Conservation (phyloP, 345 rosid species). For the Fremontodendron californicum region DNA sequence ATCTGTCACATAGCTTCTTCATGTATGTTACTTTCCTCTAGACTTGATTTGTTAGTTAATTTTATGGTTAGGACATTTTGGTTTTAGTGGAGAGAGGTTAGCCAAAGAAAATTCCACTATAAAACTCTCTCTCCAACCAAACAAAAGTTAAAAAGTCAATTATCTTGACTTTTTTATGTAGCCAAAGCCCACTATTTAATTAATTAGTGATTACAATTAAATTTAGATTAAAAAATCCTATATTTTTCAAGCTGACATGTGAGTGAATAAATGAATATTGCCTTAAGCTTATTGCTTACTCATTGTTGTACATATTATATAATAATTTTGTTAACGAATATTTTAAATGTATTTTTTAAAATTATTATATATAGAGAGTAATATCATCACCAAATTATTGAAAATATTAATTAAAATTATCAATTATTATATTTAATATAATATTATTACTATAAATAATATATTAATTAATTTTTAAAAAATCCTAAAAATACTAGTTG, state of each 20-base stretch:
- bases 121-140: conserved; percentile 10
- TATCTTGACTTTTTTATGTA: conserved; percentile 16
- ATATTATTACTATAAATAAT: too few relatives aligned
- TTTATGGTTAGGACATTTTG: conserved; percentile 28
- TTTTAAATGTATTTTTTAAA: too few relatives aligned
- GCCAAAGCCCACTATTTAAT: conserved; percentile 4
- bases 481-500: too few relatives aligned
- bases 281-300: neutral
- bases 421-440: too few relatives aligned
- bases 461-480: too few relatives aligned
- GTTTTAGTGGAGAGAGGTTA: conserved; percentile 4
- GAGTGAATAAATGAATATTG: neutral
- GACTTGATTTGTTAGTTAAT: conserved; percentile 19
- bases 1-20: neutral
- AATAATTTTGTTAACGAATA: too few relatives aligned
- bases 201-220: neutral
- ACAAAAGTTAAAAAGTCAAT: conserved; percentile 27
- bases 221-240: conserved; percentile 9
- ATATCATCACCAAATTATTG: too few relatives aligned
- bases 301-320: too few relatives aligned
- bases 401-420: too few relatives aligned
- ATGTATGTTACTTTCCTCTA: conserved; percentile 6
- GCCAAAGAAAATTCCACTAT: neutral
- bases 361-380: too few relatives aligned
- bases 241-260: conserved; percentile 20